A percentile compares a stretch with the other conserved stretches of the same genome.
These are phyloP conservation scores for Nicotiana tomentosiformis DNA, from an alignment of 257 asterid genomes.

Conservation along the genomic window DNA sequence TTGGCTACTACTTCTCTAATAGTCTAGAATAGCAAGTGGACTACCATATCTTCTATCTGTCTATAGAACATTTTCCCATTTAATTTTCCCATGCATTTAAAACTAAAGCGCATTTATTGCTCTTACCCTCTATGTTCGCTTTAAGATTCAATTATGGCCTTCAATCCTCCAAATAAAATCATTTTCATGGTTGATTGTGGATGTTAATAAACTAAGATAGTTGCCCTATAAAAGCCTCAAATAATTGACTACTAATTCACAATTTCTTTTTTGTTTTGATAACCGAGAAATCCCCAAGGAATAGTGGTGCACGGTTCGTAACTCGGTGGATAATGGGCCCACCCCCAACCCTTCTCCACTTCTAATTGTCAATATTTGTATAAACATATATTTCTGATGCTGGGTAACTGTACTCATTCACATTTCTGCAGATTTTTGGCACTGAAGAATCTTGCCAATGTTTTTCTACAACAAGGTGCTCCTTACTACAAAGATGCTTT, in stretches of 20 bases:
- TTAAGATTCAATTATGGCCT: too few relatives aligned
- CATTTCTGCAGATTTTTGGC: conserved; percentile 76
- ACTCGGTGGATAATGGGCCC: background rate
- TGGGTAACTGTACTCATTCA: conserved; percentile 3
- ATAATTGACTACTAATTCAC: background rate
- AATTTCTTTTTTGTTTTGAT: background rate
- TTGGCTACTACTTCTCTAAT: background rate
- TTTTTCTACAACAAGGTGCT: conserved; percentile 75
- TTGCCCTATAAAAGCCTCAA: background rate
- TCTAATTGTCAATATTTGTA: background rate
- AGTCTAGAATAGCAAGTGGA: background rate
- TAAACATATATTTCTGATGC: background rate
- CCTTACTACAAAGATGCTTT: conserved; percentile 68
- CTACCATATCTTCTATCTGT: background rate
- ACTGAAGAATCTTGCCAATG: conserved; percentile 86
- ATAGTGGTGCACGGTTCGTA: background rate
- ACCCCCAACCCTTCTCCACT: background rate
- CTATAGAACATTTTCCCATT: background rate
- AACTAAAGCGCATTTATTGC: background rate
- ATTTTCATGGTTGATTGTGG: background rate
- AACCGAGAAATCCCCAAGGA: background rate
- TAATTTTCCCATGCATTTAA: background rate
- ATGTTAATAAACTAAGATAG: background rate
- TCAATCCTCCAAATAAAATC: too few relatives aligned
- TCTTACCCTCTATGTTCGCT: background rate